Percentiles rank a stretch among this genome's conserved stretches.
Conservation (phyloP, 164 flowering plant species). For the Litsea cubeba region DNA sequence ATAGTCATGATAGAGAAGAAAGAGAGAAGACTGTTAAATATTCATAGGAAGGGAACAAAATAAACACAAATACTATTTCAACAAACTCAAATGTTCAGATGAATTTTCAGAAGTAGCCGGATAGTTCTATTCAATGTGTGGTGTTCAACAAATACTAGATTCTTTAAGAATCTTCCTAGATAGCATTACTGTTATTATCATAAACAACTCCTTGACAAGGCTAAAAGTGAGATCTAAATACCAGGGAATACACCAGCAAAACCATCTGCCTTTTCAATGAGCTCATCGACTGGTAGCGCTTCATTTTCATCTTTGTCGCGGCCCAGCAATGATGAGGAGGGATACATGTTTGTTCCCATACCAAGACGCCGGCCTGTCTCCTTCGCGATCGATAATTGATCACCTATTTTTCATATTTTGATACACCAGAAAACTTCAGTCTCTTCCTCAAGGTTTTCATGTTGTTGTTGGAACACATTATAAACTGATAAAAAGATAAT, state of each 20-base stretch:
- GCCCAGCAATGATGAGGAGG: slow-evolving; percentile 74
- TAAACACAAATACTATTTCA: not conserved
- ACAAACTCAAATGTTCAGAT: not conserved
- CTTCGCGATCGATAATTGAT: slow-evolving; percentile 84
- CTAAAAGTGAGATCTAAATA: slow-evolving; percentile 20
- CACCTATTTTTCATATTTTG: slow-evolving; percentile 36
- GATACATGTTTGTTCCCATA: slow-evolving; percentile 92
- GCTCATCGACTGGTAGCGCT: slow-evolving; percentile 77
- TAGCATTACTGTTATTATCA: not conserved
- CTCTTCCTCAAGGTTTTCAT: not conserved
- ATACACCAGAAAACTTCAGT: not conserved
- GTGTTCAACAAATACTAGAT: not conserved
- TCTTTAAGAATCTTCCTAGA: not conserved
- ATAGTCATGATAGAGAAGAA: slow-evolving; percentile 5
- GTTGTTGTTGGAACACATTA: not conserved
- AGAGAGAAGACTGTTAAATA: not conserved
- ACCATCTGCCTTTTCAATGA: slow-evolving; percentile 90
- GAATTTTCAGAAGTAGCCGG: slow-evolving; percentile 1
- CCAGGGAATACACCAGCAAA: slow-evolving; percentile 96
- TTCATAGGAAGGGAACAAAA: not conserved
- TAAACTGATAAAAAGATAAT: too few relatives aligned
- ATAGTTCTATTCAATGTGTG: not conserved
- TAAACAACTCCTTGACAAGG: slow-evolving; percentile 3
- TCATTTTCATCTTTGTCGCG: slow-evolving; percentile 64
- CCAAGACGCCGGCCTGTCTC: slow-evolving; percentile 92